These are phyloP conservation scores for Cyclotella sp. DNA, from an alignment of 108 stramenopile genomes.

Conservation along the genomic window DNA sequence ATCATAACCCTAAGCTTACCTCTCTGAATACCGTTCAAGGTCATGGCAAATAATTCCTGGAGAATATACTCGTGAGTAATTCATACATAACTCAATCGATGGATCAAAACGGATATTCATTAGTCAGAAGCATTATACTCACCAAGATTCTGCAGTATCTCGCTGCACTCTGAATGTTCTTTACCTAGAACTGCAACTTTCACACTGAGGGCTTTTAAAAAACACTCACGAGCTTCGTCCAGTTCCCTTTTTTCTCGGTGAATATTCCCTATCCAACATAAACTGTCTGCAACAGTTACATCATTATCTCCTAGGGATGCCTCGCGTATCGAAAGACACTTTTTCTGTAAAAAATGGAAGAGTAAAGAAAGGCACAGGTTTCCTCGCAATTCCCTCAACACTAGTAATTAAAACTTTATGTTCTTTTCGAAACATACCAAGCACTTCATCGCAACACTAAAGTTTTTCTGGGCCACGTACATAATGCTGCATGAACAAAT, in stretches of 20 bases:
- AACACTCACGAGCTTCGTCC: slow-evolving; percentile 49
- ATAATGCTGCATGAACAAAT: slow-evolving; percentile 34
- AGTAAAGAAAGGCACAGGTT: not conserved
- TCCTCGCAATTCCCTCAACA: no score
- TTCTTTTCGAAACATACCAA: slow-evolving; percentile 8
- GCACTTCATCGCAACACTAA: slow-evolving; percentile 49
- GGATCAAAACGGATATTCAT: no score
- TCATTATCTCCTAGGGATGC: slow-evolving; percentile 30
- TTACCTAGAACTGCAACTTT: slow-evolving; percentile 52
- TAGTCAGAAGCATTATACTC: no score
- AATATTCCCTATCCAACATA: slow-evolving; percentile 66
- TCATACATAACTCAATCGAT: no score
- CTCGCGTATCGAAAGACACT: slow-evolving; percentile 44
- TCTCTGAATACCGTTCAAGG: slow-evolving; percentile 32
- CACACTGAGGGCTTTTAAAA: slow-evolving; percentile 42
- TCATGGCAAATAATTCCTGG: slow-evolving; percentile 47
- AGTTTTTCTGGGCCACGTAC: slow-evolving; percentile 35
- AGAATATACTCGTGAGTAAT: no score
- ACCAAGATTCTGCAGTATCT: slow-evolving; percentile 59
- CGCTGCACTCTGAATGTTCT: slow-evolving; percentile 46
- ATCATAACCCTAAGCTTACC: slow-evolving; percentile 3
- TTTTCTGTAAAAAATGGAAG: slow-evolving; percentile 11
- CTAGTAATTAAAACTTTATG: no score
- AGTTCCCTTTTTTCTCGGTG: slow-evolving; percentile 50
- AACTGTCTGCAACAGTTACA: slow-evolving; percentile 53